These are phyloP conservation scores for Grigorovia jiainica DNA, from an alignment of 805 yeast genomes.

Conservation along the genomic window DNA sequence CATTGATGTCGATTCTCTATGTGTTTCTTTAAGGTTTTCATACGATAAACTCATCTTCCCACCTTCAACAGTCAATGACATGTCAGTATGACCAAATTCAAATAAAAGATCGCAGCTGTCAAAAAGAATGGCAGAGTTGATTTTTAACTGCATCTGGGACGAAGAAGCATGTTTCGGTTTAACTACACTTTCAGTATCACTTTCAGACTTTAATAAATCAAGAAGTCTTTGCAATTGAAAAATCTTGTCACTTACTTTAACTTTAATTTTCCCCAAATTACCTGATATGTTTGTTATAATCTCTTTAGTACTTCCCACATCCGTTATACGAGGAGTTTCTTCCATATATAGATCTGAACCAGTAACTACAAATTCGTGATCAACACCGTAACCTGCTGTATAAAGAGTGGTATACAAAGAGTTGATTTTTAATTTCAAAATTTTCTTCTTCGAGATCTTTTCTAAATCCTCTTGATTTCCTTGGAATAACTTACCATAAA, in stretches of 20 bases:
- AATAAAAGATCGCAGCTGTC: constrained; percentile 16
- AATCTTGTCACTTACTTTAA: constrained; percentile 18
- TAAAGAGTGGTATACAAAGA: constrained; percentile 21
- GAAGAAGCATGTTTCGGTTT: not conserved
- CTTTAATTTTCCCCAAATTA: constrained; percentile 17
- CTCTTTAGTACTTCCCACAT: constrained; percentile 9
- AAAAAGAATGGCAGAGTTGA: constrained; percentile 13
- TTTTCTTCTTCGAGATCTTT: constrained; percentile 7
- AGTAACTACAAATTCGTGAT: constrained; percentile 19
- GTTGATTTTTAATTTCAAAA: constrained; percentile 12
- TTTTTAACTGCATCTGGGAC: constrained; percentile 8
- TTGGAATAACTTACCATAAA: constrained; percentile 45
- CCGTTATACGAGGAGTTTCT: constrained; percentile 10
- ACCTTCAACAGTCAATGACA: constrained; percentile 8
- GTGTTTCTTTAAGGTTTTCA: constrained; percentile 9
- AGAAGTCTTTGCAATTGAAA: constrained; percentile 9
- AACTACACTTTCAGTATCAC: not conserved
- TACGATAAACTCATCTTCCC: constrained; percentile 15
- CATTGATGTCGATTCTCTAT: constrained; percentile 16
- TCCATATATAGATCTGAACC: constrained; percentile 14
- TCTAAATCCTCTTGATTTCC: constrained; percentile 9
- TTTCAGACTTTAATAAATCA: constrained; percentile 2
- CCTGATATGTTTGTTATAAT: constrained; percentile 15
- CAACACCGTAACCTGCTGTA: constrained; percentile 15
- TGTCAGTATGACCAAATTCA: constrained; percentile 10